Evolutionary conservation across 2,329 filamentous ascomycete species (phyloP), one percentile per base, ranked within the genome.

Genomic region (Arthrobotrys sphaeroides): DNA sequence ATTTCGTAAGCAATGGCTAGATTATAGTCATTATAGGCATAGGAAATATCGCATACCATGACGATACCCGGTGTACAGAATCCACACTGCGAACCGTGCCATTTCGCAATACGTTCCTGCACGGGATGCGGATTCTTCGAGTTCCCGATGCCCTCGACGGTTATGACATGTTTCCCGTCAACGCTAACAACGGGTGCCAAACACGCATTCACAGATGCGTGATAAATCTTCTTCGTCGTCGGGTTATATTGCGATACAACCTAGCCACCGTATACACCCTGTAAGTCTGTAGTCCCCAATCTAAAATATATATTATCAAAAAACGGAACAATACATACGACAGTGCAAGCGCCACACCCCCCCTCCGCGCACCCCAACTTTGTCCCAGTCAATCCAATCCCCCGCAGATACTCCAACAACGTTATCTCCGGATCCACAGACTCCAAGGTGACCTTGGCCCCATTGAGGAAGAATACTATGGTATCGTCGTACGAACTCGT

Each of bases 51-150:
- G 16, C 82, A 51, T 82, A 87, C 86, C 89, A 98, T 98, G 77
- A 98, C 94, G 80, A 99, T 98, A 1, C 95, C 95, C 3, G 95
- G 95, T 0, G 95, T 98, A 81, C 95, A 99, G 83, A 99, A 99
- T 0, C 94, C 90, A 82, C 90, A 99, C 82, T 99, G 94, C 79
- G 92, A 96, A 55, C 95, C 95, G 84, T 97, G 95, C 31, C 91
- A 88, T 83, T 91, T 91, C 16, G 95, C 94, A 79, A 99, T 91
- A 53, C 95, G 88, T 84, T 98, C 93, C 82, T 98, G 95, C 2
- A 90, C 86, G 1, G 94, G 92, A 84, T 99, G 95, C 3, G 95
- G 95, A 43, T 87, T 88, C 82, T 95, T 90, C 26, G 92, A 90
- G 81, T 91, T 92, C 9, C 95, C 95, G 80, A 99, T 97, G 5